phyloP scores from a whole-genome alignment of 805 yeast species.

The Cyberlindnera xylosilytica region DNA sequence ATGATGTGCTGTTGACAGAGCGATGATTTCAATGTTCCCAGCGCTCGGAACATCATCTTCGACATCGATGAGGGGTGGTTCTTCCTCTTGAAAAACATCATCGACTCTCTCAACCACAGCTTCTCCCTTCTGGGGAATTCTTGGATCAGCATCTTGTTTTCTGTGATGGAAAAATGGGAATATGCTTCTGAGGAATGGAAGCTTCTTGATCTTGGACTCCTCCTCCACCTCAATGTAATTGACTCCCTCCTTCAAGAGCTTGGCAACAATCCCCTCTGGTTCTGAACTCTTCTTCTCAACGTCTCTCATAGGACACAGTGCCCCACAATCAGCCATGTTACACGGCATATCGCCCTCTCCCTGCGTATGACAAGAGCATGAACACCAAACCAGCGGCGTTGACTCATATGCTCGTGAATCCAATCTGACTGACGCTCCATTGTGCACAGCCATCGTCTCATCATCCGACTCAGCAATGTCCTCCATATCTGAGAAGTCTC shows the following conservation, averaged over 20 bases:
- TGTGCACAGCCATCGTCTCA: neutral
- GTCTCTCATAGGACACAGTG: neutral
- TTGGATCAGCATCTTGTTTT: neutral
- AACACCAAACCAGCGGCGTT: too few relatives aligned
- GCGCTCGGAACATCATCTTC: too few relatives aligned
- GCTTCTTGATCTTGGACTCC: slow-evolving; percentile 1
- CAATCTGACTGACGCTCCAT: neutral
- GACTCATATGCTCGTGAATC: too few relatives aligned
- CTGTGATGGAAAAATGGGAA: neutral
- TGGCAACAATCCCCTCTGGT: neutral
- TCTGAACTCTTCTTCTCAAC: neutral
- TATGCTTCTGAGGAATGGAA: neutral
- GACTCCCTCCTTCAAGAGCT: slow-evolving; percentile 10
- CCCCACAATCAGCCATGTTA: too few relatives aligned
- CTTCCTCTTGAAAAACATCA: neutral
- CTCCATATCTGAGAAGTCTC: slow-evolving; percentile 8
- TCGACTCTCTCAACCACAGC: neutral
- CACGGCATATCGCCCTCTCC: too few relatives aligned
- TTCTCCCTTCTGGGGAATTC: neutral
- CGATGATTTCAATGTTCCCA: slow-evolving; percentile 14
- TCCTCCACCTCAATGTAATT: slow-evolving; percentile 15
- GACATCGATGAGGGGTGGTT: too few relatives aligned
- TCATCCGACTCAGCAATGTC: slow-evolving; percentile 2
- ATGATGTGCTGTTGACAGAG: too few relatives aligned
- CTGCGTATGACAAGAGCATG: too few relatives aligned